These are phyloP conservation scores for Suillus cothurnatus DNA, from an alignment of 768 basidiomycete species.

Conservation along the genomic window DNA sequence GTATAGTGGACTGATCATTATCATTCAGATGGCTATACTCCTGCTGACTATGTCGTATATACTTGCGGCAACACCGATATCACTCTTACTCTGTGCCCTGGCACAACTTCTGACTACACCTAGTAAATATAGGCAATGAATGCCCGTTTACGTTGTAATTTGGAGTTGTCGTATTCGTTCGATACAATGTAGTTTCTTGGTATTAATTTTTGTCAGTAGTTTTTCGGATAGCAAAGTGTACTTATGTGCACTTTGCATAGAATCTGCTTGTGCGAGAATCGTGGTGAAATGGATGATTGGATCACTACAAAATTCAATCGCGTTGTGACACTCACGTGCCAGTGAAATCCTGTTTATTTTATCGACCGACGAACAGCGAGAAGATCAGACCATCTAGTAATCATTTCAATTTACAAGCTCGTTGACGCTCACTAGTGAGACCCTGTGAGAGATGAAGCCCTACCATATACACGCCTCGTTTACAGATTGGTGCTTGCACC, in stretches of 20 bases:
- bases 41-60: constrained; percentile 32
- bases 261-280: background rate
- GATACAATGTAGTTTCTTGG: background rate
- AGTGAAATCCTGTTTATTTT: background rate
- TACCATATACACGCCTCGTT: no score
- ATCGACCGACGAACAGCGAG: background rate
- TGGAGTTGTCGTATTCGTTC: background rate
- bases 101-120: constrained; percentile 19
- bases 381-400: background rate
- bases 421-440: background rate
- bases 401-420: background rate
- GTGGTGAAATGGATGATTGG: background rate
- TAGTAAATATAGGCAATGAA: background rate
- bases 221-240: background rate
- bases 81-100: constrained; percentile 33
- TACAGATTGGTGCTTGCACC: no score
- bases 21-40: constrained; percentile 24
- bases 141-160: no score
- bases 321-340: background rate
- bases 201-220: no score
- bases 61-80: constrained; percentile 30
- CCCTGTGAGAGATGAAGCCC: no score
- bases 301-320: background rate
- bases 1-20: background rate
- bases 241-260: background rate